Base-by-base conservation (phyloP, 2,329 filamentous ascomycete species). In the Cladosporium sp. region DNA sequence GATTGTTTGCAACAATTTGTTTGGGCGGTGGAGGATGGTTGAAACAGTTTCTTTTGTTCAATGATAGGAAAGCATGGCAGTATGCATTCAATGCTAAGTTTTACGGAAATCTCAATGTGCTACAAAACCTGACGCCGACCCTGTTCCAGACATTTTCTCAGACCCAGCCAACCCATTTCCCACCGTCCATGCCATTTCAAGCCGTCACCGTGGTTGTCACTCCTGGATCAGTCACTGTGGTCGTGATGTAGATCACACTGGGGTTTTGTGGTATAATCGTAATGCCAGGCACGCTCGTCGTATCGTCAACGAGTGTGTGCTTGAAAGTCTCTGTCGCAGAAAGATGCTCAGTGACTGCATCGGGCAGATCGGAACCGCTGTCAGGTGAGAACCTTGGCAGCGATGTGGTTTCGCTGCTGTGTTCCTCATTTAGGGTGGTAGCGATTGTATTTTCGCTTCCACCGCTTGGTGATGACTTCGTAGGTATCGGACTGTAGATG, bases 121-220 rank as follows among this genome's bases (percentile, higher is more conserved):
- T 3, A 3, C 22, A 28, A 28, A 7, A 28, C 7, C 22, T 28
- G 22, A 28, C 22, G 22, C 22, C 22, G 4, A 28, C 9, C 5
- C 6, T 18, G n/a, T 18, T 16, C 14, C 14, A 16, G 14, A 16
- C 14, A 16, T 16, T 16, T 16, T 16, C 14, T 16, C 14, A 16
- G 14, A 16, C 14, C 14, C 14, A 16, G 14, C 14, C 14, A 16
- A 16, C 14, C 14, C 14, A 16, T 16, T 16, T 16, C 14, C 38
- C 14, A 18, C 13, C 33, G 9, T 18, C 42, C 22, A 45, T 33
- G 9, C 13, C 22, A 11, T 28, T 33, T 48, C 43, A 55, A 28
- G 43, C 49, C 43, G 46, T 56, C 28, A 52, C 49, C 10, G 56
- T 54, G 16, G 50, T 56, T 33, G 54, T 54, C n/a, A 43, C 54